Evolutionary conservation across 352 stramenopile species (phyloP).

Genomic region (Pythium sp.): DNA sequence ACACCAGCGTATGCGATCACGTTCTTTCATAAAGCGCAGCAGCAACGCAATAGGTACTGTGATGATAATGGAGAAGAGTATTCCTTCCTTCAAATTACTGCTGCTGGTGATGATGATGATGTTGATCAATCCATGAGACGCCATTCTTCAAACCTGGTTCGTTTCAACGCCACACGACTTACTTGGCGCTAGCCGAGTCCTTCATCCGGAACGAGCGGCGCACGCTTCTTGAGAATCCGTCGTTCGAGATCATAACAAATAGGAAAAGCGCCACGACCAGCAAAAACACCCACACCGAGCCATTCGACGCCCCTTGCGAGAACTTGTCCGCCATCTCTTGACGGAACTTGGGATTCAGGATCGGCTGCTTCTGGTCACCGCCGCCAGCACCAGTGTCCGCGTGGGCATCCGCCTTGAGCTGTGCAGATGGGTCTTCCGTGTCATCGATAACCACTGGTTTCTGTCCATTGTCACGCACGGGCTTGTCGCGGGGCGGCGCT

Average conservation of each 20-base stretch:
- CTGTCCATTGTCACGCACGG: slow-evolving; percentile 14
- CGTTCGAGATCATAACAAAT: slow-evolving; percentile 69
- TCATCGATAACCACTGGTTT: slow-evolving; percentile 28
- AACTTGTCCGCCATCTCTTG: slow-evolving; percentile 37
- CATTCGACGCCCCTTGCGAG: slow-evolving; percentile 26
- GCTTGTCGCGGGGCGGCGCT: slow-evolving; percentile 15
- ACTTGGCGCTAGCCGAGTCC: slow-evolving; percentile 29
- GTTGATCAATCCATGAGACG: background rate
- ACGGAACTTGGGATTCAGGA: slow-evolving; percentile 34
- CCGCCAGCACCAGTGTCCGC: slow-evolving; percentile 36
- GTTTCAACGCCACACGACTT: background rate
- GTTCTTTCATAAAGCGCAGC: background rate
- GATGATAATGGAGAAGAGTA: background rate
- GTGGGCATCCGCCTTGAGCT: slow-evolving; percentile 33
- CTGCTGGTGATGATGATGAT: slow-evolving; percentile 1
- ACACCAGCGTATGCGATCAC: background rate
- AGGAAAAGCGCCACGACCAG: slow-evolving; percentile 46
- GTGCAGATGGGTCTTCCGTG: slow-evolving; percentile 26
- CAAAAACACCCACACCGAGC: slow-evolving; percentile 52
- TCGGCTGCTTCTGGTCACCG: slow-evolving; percentile 27
- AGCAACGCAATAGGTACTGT: background rate
- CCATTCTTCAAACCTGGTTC: background rate
- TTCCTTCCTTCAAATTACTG: slow-evolving; percentile 25
- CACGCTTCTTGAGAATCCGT: slow-evolving; percentile 52
- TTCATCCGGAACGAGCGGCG: slow-evolving; percentile 48